phyloP scores from a whole-genome alignment of 345 rosid genomes.

The Physaria fendleri region DNA sequence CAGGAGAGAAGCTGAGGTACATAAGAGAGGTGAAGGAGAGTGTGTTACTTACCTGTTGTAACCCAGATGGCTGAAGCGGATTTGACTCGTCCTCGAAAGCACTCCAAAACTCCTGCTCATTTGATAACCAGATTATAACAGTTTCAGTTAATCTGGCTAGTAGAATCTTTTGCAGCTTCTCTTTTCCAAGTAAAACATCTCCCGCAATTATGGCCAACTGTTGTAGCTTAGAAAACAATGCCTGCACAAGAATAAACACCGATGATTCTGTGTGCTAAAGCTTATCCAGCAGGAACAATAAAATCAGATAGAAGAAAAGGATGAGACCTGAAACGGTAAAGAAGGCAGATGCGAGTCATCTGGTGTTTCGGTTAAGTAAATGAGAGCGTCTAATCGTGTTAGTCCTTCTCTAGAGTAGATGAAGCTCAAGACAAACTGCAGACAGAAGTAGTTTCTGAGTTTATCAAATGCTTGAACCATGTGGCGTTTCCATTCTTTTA shows the following conservation, averaged over 20 bases:
- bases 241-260: conserved; percentile 42
- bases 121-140: conserved; percentile 87
- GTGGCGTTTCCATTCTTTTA: conserved; percentile 87
- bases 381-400: conserved; percentile 67
- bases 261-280: background rate
- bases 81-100: conserved; percentile 75
- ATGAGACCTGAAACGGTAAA: conserved; percentile 82
- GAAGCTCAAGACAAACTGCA: conserved; percentile 88
- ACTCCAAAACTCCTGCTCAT: conserved; percentile 94
- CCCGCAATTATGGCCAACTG: conserved; percentile 94
- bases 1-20: background rate
- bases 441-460: conserved; percentile 88
- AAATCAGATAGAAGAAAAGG: background rate
- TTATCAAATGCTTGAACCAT: conserved; percentile 89
- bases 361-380: conserved; percentile 59
- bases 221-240: conserved; percentile 90
- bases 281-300: background rate
- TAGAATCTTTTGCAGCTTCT: conserved; percentile 81
- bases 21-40: conserved; percentile 7
- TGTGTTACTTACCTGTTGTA: conserved; percentile 81
- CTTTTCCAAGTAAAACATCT: conserved; percentile 83
- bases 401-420: conserved; percentile 92
- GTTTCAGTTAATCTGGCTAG: conserved; percentile 96
- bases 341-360: conserved; percentile 78
- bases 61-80: conserved; percentile 66